phyloP scores from a whole-genome alignment of 2,329 filamentous ascomycete genomes.

The Scopulariopsis brevicaulis region DNA sequence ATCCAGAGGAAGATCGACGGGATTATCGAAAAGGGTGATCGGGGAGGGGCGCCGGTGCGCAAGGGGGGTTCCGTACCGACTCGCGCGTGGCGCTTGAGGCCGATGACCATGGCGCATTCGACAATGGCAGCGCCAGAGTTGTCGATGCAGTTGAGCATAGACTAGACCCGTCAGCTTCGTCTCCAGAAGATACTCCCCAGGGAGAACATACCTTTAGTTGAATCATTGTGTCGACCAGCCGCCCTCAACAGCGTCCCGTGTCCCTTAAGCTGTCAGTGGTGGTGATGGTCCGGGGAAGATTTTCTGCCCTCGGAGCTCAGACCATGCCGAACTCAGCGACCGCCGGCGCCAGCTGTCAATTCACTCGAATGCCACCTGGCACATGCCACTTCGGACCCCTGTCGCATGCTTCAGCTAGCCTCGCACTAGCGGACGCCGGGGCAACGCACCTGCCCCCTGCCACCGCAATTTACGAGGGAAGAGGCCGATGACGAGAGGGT shows the following conservation, averaged over 20 bases:
- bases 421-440: background rate
- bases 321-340: background rate
- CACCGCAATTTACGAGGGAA: constrained; percentile 2
- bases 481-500: background rate
- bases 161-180: constrained; percentile 35
- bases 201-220: constrained; percentile 60
- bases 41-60: background rate
- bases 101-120: constrained; percentile 88
- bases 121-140: constrained; percentile 96
- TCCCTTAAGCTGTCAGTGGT: background rate
- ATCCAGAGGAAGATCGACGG: background rate
- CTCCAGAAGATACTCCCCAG: background rate
- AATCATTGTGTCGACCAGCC: constrained; percentile 56
- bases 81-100: constrained; percentile 77
- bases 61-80: constrained; percentile 54
- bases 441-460: background rate
- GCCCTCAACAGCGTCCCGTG: background rate
- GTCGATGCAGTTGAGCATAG: constrained; percentile 99
- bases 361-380: background rate
- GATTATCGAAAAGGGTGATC: background rate
- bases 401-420: background rate
- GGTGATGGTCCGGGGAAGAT: background rate
- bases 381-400: background rate
- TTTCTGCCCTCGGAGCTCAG: background rate
- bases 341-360: background rate